A percentile compares a stretch with the other conserved stretches of the same genome.
Evolutionary conservation across 2,329 filamentous ascomycete genomes (phyloP).

Genomic region (Colletotrichum filicis): DNA sequence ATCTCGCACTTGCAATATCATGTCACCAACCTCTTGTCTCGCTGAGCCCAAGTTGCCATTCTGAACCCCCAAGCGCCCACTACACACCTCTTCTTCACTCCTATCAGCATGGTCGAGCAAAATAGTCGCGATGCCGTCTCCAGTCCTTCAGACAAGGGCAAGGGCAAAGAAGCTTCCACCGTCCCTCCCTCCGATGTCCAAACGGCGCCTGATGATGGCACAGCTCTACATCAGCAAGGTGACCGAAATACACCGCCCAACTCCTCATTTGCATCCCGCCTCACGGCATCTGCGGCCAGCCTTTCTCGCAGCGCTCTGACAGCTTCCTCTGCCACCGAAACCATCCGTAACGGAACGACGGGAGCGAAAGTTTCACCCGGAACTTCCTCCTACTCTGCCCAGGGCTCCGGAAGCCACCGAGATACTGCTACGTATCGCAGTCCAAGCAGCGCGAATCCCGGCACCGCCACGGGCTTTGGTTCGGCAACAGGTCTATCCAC

Average conservation of each 20-base stretch:
- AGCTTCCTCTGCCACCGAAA: not conserved
- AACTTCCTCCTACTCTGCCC: not conserved
- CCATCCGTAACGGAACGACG: not conserved
- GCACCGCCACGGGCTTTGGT: constrained; percentile 15
- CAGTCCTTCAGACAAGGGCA: constrained; percentile 13
- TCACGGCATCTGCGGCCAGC: constrained; percentile 11
- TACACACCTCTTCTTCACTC: not conserved
- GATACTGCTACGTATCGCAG: not conserved
- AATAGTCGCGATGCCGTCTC: not conserved
- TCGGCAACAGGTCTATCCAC: constrained; percentile 10
- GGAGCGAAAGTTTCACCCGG: not conserved
- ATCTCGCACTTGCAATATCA: not conserved
- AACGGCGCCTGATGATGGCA: not conserved
- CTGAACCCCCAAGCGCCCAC: not conserved
- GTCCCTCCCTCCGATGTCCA: not conserved
- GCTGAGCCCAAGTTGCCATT: not conserved
- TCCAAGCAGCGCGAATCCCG: not conserved
- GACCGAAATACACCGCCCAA: not conserved
- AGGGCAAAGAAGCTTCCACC: constrained; percentile 9
- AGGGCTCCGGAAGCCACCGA: not conserved
- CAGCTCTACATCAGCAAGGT: not conserved
- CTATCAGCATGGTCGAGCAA: not conserved
- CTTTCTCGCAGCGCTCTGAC: constrained; percentile 15
- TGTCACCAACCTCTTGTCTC: not conserved
- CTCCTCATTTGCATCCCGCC: constrained; percentile 8